Conservation (phyloP, 2,329 filamentous ascomycete species). For the Penicillium sp. region DNA sequence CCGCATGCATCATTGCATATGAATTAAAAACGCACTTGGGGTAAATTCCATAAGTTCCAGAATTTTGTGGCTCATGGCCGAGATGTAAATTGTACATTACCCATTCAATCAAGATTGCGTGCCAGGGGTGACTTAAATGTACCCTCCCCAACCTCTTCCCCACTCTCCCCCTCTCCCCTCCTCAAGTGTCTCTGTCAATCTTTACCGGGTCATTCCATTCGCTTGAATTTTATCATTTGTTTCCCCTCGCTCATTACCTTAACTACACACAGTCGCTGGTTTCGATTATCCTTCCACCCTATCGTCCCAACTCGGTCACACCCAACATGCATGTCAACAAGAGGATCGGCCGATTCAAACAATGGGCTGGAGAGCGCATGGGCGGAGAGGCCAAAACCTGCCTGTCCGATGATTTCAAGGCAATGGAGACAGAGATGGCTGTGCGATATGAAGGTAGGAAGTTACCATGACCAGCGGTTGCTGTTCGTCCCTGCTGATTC, state of each 20-base stretch:
- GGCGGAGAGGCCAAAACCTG: slow-evolving; percentile 82
- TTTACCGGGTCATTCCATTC: slow-evolving; percentile 1
- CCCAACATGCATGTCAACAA: slow-evolving; percentile 64
- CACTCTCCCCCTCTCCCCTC: slow-evolving; percentile 3
- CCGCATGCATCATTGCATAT: slow-evolving; percentile 25
- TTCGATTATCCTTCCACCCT: slow-evolving; percentile 6
- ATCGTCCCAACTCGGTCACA: slow-evolving; percentile 3
- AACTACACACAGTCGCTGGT: slow-evolving; percentile 5
- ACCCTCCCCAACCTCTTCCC: slow-evolving; percentile 20
- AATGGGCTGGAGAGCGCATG: slow-evolving; percentile 98
- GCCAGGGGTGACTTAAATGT: slow-evolving; percentile 13
- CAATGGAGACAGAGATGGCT: slow-evolving; percentile 83
- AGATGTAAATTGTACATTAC: not conserved
- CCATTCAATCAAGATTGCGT: slow-evolving; percentile 12
- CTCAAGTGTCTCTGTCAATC: not conserved
- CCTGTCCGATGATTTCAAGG: slow-evolving; percentile 86
- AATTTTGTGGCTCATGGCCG: slow-evolving; percentile 12
- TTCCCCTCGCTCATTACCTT: not conserved
- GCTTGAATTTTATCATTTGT: not conserved
- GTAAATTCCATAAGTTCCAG: slow-evolving; percentile 17
- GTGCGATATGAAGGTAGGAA: slow-evolving; percentile 75
- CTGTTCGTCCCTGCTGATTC: not conserved
- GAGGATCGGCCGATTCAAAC: slow-evolving; percentile 91
- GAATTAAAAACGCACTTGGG: slow-evolving; percentile 15
- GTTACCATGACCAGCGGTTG: not conserved